Evolutionary conservation across 345 rosid genomes (phyloP), one percentile per base, ranked within the genome.

Genomic region (Garcia nutans): DNA sequence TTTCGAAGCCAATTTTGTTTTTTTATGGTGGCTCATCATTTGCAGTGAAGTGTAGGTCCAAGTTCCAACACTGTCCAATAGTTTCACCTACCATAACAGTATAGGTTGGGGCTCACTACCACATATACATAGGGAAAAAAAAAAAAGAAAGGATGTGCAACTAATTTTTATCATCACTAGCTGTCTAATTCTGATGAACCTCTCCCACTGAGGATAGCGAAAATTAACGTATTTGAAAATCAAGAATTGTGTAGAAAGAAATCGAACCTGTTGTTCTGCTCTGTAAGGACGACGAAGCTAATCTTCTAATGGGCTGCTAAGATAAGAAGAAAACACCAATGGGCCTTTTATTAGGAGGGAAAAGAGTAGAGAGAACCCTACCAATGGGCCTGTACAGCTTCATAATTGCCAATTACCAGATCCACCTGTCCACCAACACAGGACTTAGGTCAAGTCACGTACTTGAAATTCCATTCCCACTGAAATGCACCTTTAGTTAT

Each of bases 11-110:
- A 28, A 28, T 13, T 65, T 11, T 42, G 42, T 50, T 11, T 3
- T 16, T 55, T 26, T 50, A n/a, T n/a, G 69, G 49, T 31, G 70
- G 61, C 70, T 56, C 55, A 10, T 75, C 71, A 55, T 75, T 75
- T 66, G 56, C 8, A 52, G 47, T 55, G 31, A 31, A 15, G 77
- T 54, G 52, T 16, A n/a, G 63, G 4, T 63, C 77, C n/a, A 41
- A 59, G 54, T 2, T 63, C 77, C n/a, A 41, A 59, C 41, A 13
- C 57, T 20, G 68, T 73, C 56, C 49, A 41, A 16, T 44, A 6
- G 26, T 52, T 66, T 41, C 16, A 44, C 52, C 68, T 41, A 42
- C 41, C 10, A n/a, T 20, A 20, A 47, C 10, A 47, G 8, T 44
- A n/a, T 20, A 42, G 52, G 58, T 54, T 5, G 24, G 52, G 69